Percentiles rank a stretch among this genome's conserved stretches.
phyloP scores from a whole-genome alignment of 257 asterid species.

The Euphrasia confusa region DNA sequence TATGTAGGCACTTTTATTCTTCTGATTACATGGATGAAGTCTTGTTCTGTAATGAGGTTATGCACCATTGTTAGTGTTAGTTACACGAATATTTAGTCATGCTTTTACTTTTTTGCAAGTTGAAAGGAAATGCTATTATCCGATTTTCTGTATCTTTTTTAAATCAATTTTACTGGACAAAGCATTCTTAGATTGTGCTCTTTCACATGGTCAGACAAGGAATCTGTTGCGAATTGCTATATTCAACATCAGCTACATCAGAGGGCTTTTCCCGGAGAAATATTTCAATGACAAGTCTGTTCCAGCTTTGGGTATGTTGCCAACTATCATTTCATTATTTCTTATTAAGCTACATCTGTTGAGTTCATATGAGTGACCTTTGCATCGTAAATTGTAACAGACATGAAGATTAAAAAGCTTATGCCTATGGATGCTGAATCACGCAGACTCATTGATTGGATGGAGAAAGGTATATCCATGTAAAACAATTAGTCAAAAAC shows the following conservation, averaged over 20 bases:
- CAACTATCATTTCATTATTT: not conserved
- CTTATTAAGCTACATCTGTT: not conserved
- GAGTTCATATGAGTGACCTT: constrained; percentile 23
- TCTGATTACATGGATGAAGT: too few relatives aligned
- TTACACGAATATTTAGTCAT: too few relatives aligned
- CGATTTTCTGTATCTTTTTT: constrained; percentile 1
- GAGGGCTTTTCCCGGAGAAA: constrained; percentile 93
- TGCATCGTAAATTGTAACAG: constrained; percentile 32
- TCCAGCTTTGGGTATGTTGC: constrained; percentile 82
- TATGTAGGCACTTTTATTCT: too few relatives aligned
- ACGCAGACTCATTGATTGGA: constrained; percentile 90
- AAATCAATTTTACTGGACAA: not conserved
- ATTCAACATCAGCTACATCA: constrained; percentile 89
- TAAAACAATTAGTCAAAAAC: constrained; percentile 6
- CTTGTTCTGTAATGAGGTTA: too few relatives aligned
- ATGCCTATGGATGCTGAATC: constrained; percentile 98
- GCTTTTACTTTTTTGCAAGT: too few relatives aligned
- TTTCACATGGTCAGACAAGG: constrained; percentile 57
- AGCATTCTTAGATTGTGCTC: too few relatives aligned
- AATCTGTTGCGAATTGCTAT: constrained; percentile 90
- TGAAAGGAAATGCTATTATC: too few relatives aligned
- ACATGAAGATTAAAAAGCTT: constrained; percentile 95
- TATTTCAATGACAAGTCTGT: constrained; percentile 86
- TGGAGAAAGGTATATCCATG: constrained; percentile 75
- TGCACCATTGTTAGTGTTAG: too few relatives aligned